These are phyloP conservation scores for Noccaea caerulescens DNA, from an alignment of 345 rosid species.

Conservation along the genomic window DNA sequence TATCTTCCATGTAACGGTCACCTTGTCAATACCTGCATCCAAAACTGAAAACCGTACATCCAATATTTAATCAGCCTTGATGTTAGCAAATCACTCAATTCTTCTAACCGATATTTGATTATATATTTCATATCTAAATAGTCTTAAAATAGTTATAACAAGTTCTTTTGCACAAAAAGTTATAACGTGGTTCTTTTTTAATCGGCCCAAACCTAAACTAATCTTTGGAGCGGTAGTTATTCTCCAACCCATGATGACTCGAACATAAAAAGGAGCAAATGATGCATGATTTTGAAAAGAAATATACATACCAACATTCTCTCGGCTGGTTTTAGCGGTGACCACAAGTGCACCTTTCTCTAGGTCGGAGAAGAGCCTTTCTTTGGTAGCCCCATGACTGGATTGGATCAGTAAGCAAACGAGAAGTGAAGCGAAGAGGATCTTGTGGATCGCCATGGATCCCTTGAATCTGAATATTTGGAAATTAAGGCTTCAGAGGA, in stretches of 20 bases:
- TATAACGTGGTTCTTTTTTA: not conserved
- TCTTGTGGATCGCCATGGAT: constrained; percentile 46
- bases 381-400: constrained; percentile 24
- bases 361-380: constrained; percentile 52
- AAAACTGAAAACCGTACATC: constrained; percentile 28
- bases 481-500: constrained; percentile 6
- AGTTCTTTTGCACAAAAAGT: no score
- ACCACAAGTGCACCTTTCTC: constrained; percentile 46
- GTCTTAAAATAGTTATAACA: not conserved
- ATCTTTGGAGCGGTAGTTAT: no score
- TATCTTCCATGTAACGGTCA: constrained; percentile 42
- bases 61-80: not conserved
- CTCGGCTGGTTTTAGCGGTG: constrained; percentile 46
- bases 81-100: not conserved
- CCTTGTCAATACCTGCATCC: constrained; percentile 33
- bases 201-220: no score
- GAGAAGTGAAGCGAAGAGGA: constrained; percentile 44
- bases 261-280: not conserved
- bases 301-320: constrained; percentile 49
- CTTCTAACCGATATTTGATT: not conserved
- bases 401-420: constrained; percentile 35
- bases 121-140: not conserved
- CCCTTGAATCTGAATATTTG: constrained; percentile 25
- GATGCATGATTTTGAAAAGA: not conserved
- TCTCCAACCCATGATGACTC: no score